phyloP scores from a whole-genome alignment of 2,329 filamentous ascomycete genomes.

The Hypomyces rosellus region DNA sequence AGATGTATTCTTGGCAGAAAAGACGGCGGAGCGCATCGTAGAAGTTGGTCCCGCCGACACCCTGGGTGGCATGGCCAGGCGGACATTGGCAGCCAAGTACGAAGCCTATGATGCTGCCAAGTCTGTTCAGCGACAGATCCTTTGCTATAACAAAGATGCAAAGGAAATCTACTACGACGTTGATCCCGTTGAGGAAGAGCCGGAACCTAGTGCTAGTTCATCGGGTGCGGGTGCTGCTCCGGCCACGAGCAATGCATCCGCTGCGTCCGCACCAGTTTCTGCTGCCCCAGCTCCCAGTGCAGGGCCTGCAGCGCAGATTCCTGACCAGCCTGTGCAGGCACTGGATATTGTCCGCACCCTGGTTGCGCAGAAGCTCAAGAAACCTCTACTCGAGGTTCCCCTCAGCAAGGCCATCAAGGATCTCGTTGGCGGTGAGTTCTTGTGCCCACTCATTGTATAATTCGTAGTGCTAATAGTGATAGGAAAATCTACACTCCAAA shows the following conservation, averaged over 20 bases:
- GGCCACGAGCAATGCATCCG: constrained; percentile 34
- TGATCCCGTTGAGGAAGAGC: constrained; percentile 88
- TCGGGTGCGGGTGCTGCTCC: constrained; percentile 4
- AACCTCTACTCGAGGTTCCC: constrained; percentile 79
- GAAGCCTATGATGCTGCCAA: constrained; percentile 97
- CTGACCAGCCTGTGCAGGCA: constrained; percentile 81
- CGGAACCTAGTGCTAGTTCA: constrained; percentile 49
- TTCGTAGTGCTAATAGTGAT: constrained; percentile 9
- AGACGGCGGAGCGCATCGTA: constrained; percentile 93
- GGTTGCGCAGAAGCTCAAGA: constrained; percentile 97
- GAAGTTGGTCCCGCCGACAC: constrained; percentile 97
- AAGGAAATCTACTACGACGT: constrained; percentile 99
- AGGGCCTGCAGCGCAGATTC: constrained; percentile 79
- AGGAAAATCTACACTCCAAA: constrained; percentile 98
- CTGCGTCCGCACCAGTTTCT: constrained; percentile 47
- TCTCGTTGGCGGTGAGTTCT: constrained; percentile 78
- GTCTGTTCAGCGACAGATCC: constrained; percentile 91
- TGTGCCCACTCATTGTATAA: not conserved
- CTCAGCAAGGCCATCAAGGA: constrained; percentile 98
- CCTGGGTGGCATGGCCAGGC: constrained; percentile 93
- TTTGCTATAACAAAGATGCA: constrained; percentile 98
- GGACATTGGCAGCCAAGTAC: constrained; percentile 93
- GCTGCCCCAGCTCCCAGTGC: constrained; percentile 61
- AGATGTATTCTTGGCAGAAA: constrained; percentile 97
- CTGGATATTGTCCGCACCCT: constrained; percentile 84